Conservation (phyloP, 306 rosid genomes). For the Oemleria cerasiformis region DNA sequence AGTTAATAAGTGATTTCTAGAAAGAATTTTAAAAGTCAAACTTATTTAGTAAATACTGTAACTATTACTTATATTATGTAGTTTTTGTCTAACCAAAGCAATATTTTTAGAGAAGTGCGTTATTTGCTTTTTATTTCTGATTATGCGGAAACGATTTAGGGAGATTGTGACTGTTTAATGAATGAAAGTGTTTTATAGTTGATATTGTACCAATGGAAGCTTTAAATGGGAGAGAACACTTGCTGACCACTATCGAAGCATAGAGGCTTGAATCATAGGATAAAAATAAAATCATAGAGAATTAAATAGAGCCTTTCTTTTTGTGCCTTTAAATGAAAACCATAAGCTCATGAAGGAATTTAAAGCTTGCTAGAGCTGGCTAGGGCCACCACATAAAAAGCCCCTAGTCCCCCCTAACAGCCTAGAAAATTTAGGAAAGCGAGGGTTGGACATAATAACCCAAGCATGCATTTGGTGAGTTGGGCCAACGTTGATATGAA, state of each 20-base stretch:
- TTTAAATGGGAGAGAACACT: slow-evolving; percentile 36
- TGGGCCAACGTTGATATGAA: slow-evolving; percentile 50
- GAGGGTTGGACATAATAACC: slow-evolving; percentile 33
- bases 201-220: no score
- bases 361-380: slow-evolving; percentile 41
- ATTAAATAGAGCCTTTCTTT: slow-evolving; percentile 33
- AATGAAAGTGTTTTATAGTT: no score
- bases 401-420: slow-evolving; percentile 32
- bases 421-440: slow-evolving; percentile 26
- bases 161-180: no score
- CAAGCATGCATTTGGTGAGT: slow-evolving; percentile 49
- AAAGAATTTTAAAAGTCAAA: no score
- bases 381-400: slow-evolving; percentile 54
- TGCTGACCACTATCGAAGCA: slow-evolving; percentile 52
- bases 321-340: slow-evolving; percentile 54
- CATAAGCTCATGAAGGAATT: slow-evolving; percentile 36
- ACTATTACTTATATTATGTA: no score
- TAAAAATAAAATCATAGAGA: slow-evolving; percentile 31
- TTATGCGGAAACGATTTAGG: no score
- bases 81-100: no score
- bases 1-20: no score
- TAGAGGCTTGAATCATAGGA: slow-evolving; percentile 35
- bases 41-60: no score
- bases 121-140: no score
- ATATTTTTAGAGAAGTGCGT: no score